Evolutionary conservation across 192 early-diverging fungal genomes (phyloP), one percentile per base, ranked within the genome.

Genomic region (Coemansia sp.): DNA sequence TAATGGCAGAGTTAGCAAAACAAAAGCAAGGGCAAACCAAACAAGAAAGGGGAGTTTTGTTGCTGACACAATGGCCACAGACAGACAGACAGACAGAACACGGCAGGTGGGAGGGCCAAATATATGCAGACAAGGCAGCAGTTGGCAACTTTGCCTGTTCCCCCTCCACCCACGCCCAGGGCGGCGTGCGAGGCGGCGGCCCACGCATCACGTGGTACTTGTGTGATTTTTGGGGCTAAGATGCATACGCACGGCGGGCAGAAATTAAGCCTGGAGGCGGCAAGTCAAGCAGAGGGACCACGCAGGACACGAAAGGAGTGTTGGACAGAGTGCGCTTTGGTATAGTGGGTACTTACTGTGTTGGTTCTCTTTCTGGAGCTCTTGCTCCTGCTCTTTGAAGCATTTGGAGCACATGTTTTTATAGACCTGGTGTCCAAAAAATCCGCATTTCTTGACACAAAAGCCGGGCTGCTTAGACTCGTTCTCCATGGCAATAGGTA

Each of bases 401-500:
- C 91, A 93, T 61, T 91, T 89, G 13, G 90, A 91, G 72, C 91
- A 93, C 80, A 91, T 82, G 66, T 89, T 83, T 75, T 89, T 88
- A 72, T 88, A 88, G 44, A 89, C 81, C 35, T 85, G 84, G 65
- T 87, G 89, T 22, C 87, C 90, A 62, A 91, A 93, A 75, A 91
- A 91, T 11, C 87, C 87, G 67, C 91, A 93, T 59, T 86, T 87
- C 65, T 85, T 87, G 65, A 84, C 81, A 76, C 91, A 93, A 59
- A 85, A 77, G 62, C 70, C 79, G 49, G 88, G 82, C 63, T 70
- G 62, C 60, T 89, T 81, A 13, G 83, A 82, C 52, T 89, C 70
- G 61, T 89, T 84, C 68, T 91, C 91, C 91, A 53, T 53, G 52
- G 24, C 11, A 53, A 53, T 53, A 53, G 9, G 45, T 22, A 20